These are phyloP conservation scores for Rubus idaeus DNA, from an alignment of 306 rosid genomes.

Conservation along the genomic window DNA sequence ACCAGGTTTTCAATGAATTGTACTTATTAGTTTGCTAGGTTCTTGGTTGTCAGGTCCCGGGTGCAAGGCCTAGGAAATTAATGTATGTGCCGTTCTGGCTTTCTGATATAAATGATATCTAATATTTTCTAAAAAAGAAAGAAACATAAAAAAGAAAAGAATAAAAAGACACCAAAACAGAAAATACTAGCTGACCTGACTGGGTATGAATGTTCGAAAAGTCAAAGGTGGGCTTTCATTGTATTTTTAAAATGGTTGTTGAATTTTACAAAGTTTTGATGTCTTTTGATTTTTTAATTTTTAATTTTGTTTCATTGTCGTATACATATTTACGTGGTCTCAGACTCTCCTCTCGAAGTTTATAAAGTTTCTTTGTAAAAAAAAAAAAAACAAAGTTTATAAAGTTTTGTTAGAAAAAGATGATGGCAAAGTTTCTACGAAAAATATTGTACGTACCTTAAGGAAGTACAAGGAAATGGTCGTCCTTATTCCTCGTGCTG, in stretches of 20 bases:
- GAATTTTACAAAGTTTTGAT: slow-evolving; percentile 27
- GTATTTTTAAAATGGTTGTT: slow-evolving; percentile 22
- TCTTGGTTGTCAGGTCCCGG: no score
- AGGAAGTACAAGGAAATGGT: slow-evolving; percentile 47
- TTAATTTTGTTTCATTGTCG: neutral
- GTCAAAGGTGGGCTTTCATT: slow-evolving; percentile 48
- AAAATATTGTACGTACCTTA: slow-evolving; percentile 26
- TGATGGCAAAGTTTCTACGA: neutral
- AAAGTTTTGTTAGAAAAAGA: neutral
- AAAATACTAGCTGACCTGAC: slow-evolving; percentile 30
- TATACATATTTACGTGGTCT: slow-evolving; percentile 6
- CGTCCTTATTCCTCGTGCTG: slow-evolving; percentile 15
- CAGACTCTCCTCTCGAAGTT: neutral
- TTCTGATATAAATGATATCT: no score
- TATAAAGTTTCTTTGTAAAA: no score
- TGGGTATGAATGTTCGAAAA: slow-evolving; percentile 22
- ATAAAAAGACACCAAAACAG: neutral
- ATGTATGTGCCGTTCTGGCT: no score
- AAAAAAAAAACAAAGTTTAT: no score
- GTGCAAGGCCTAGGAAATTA: no score
- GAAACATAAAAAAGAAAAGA: neutral
- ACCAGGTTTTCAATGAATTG: no score
- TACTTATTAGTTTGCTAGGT: no score
- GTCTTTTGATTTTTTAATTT: neutral
- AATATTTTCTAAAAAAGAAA: neutral